Base-by-base conservation (phyloP, 2,329 filamentous ascomycete species). In the Ilyonectria sp. region DNA sequence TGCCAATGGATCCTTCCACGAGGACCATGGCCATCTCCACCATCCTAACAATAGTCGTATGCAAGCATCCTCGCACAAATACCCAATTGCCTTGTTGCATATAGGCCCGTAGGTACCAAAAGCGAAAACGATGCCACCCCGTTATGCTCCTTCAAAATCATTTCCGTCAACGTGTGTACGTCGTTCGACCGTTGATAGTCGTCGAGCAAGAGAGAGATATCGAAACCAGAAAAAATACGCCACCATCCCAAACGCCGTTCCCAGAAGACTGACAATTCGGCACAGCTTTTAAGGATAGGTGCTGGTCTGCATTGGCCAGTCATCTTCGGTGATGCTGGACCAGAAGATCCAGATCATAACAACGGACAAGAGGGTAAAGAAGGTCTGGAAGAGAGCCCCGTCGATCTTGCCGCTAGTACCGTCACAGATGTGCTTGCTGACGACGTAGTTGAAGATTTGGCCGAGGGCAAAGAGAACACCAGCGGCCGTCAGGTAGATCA, bases 271-370 rank as follows among this genome's bases (percentile, higher is more conserved):
- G 59, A 65, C 54, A 68, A 57, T 29, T 21, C 29, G 50, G 55
- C 17, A 31, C 61, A 55, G 37, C 35, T 61, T 74, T 74, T 69
- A 77, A 56, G 83, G 81, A 71, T 87, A 87, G 58, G 81, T 73
- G 52, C 73, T 79, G 62, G 80, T 79, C 10, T 86, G 83, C 81
- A 88, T 87, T 19, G 95, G 94, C 96, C 96, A 99, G 84, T 98
- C 95, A 77, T 99, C 96, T 82, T 99, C 96, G 17, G 96, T 99
- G 76, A 99, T 99, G 83, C 94, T 98, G 53, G 94, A 97, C 96
- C 96, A 99, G 86, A 99, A 99, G 64, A 93, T 82, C 95, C 96
- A 99, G 71, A 98, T 84, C 82, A 90, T 90, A 19, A 94, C 86
- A 5, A 99, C 94, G 0, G 95, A 87, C 13, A 95, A 83, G 1